Evolutionary conservation across 768 basidiomycete genomes (phyloP).

Genomic region (Scleroderma bovista): DNA sequence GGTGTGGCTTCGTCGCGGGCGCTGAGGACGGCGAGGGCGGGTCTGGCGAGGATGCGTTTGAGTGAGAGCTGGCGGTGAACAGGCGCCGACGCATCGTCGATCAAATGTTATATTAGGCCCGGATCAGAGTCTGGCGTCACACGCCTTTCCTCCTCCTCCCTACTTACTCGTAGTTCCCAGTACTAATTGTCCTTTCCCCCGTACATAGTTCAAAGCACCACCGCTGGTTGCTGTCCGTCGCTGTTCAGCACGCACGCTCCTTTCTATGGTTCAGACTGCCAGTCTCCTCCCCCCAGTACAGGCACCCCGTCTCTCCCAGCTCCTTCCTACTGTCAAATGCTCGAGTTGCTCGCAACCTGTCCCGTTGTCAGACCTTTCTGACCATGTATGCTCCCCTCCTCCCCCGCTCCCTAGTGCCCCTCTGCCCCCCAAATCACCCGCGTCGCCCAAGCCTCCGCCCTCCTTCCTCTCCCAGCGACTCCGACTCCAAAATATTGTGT

Average conservation of each 20-base stretch:
- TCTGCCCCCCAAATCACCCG: slow-evolving; percentile 16
- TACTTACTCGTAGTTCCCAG: too few species aligned
- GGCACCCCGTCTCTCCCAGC: slow-evolving; percentile 44
- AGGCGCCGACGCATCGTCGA: too few species aligned
- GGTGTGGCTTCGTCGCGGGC: too few species aligned
- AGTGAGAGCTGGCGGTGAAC: too few species aligned
- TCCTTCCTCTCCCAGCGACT: slow-evolving; percentile 47
- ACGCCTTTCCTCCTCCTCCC: too few species aligned
- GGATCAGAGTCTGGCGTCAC: too few species aligned
- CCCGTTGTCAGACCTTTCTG: slow-evolving; percentile 65
- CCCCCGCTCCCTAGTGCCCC: slow-evolving; percentile 32
- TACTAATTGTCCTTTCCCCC: too few species aligned
- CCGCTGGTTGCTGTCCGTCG: neutral
- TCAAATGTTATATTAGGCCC: too few species aligned
- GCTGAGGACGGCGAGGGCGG: too few species aligned
- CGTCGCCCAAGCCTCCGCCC: slow-evolving; percentile 36
- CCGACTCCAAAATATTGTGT: slow-evolving; percentile 44
- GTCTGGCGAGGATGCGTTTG: too few species aligned
- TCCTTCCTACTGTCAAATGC: slow-evolving; percentile 81
- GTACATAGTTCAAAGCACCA: slow-evolving; percentile 1
- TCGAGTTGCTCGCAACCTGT: slow-evolving; percentile 70
- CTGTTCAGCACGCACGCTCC: slow-evolving; percentile 7
- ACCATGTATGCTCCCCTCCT: slow-evolving; percentile 65
- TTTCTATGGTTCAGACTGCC: slow-evolving; percentile 22
- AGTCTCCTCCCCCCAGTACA: slow-evolving; percentile 7